Base-by-base conservation (phyloP, 352 stramenopile genomes). In the Phytophthora vignae region DNA sequence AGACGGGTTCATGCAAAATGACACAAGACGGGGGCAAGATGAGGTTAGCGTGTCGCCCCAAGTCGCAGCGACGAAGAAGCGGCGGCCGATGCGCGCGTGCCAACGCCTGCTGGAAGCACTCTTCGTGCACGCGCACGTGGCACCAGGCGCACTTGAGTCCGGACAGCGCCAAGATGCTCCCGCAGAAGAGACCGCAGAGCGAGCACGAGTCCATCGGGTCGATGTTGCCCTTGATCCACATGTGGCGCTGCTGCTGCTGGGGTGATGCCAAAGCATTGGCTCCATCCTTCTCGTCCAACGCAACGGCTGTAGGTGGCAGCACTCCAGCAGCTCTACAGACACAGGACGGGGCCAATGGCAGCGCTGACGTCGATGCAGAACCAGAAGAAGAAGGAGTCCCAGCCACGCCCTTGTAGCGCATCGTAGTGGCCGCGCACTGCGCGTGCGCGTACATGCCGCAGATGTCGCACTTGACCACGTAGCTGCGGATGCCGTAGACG, bases 141-240 rank as follows among this genome's bases (percentile, higher is more conserved):
- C 88, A 95, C 88, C 88, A 95, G 14, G 86, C 78, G 72, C 88
- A 95, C 56, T 94, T 92, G 42, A 94, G 82, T 33, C 86, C 88
- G 27, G 84, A 94, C 2, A 94, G 79, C 29, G 88, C 85, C 50
- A 95, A 84, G 67, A 95, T 90, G 64, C 84, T 94, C 19, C 88
- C 87, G 55, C 88, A 94, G 29, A 95, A 94, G 11, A 94, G 64
- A 3, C 87, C 88, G 48, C 88, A 95, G 22, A 94, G 56, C 3
- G 87, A 86, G 60, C 88, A 95, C 60, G 80, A 90, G 71, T 94
- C 88, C 79, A 92, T 91, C 2, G 87, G 85, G 60, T 95, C 88
- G 44, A 93, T 94, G 60, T 95, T 95, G 50, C 88, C 88, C 49
- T 94, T 93, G 55, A 94, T 77, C 86, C 86, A 95, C 59, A 93